Evolutionary conservation across 495 filamentous ascomycete genomes (phyloP), one percentile per base, ranked within the genome.

Genomic region (Neurospora tetrasperma): DNA sequence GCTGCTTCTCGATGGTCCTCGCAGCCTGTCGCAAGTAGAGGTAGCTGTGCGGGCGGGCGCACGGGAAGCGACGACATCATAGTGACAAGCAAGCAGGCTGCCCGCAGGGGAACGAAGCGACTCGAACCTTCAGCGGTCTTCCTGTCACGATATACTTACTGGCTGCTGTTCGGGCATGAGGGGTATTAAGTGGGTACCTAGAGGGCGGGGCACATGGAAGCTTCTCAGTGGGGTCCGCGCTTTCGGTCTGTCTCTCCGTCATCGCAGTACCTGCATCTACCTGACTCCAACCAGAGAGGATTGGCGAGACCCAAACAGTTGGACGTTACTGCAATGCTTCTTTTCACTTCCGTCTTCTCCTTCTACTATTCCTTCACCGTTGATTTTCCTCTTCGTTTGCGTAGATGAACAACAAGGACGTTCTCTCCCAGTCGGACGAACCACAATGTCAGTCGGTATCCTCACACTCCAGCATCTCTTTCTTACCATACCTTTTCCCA

Each of bases 111-210:
- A 38, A 38, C 35, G 35, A 77, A 76, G 43, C 69, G 11, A 62
- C 77, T 75, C 39, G 77, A 79, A 79, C 38, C n/a, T 75, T 74
- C 70, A 72, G 54, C 54, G 54, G 54, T 62, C 54, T 62, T 62
- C 23, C 54, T 62, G 54, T 62, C 54, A 62, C 54, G 27, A 12
- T 31, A 62, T 16, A 35, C 54, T 62, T 16, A 35, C 54, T 62
- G 54, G 54, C 23, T 62, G 54, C 5, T 14, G 23, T 35, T 35
- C 54, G 23, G 54, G 27, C 12, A 23, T 16, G 54, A 62, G 54
- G 54, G 54, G 54, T 62, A 54, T 62, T 16, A 62, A 62, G 54
- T 62, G 54, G 54, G 54, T 31, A 54, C 20, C 12, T 18, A 1
- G 27, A 35, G 27, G 27, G 54, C 54, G 54, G 54, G 54, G 54